phyloP scores from a whole-genome alignment of 257 asterid genomes.

The Rubia yunnanensis region DNA sequence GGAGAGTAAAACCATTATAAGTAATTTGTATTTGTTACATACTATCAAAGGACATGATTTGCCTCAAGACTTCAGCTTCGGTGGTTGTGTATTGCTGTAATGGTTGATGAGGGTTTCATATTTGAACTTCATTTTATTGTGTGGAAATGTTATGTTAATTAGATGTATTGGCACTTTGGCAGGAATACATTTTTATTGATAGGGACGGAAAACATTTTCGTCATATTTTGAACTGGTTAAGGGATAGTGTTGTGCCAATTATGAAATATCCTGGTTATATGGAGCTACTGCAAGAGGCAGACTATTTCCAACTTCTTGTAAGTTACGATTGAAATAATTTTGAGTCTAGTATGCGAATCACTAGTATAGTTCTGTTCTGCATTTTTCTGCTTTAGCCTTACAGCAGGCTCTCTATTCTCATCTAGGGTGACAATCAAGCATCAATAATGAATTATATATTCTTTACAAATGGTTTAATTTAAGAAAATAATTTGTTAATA shows the following conservation, averaged over 20 bases:
- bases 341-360: background rate
- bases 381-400: background rate
- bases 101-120: background rate
- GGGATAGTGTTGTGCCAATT: slow-evolving; percentile 77
- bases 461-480: background rate
- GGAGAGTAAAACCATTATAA: background rate
- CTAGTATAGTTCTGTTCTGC: background rate
- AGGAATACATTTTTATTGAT: slow-evolving; percentile 88
- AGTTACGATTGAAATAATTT: slow-evolving; percentile 19
- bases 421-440: background rate
- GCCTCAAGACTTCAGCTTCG: background rate
- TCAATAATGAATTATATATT: background rate
- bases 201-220: slow-evolving; percentile 92
- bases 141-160: background rate
- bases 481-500: background rate
- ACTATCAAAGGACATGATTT: background rate
- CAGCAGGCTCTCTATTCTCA: background rate
- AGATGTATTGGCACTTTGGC: slow-evolving; percentile 22
- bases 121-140: background rate
- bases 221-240: slow-evolving; percentile 85
- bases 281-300: slow-evolving; percentile 82
- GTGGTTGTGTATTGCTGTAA: background rate
- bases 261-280: slow-evolving; percentile 55
- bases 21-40: background rate
- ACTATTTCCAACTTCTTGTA: slow-evolving; percentile 88